These are phyloP conservation scores for Anthostomella pinea DNA, from an alignment of 2,329 filamentous ascomycete species.

Conservation along the genomic window DNA sequence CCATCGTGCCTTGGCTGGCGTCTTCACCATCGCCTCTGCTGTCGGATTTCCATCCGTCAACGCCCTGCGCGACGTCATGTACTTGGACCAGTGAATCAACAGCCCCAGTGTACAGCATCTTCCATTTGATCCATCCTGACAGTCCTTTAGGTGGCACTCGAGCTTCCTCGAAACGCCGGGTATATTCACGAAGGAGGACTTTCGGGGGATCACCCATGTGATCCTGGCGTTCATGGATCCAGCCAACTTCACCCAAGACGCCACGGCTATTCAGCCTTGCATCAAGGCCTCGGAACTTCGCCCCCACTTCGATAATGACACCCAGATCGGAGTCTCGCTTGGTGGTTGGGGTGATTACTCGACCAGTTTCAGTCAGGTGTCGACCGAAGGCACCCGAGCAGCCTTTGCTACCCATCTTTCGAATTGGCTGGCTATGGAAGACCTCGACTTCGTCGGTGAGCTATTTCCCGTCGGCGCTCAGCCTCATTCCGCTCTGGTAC, in stretches of 20 bases:
- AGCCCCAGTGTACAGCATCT: too few species aligned
- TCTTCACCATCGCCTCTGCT: too few species aligned
- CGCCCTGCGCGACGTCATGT: too few species aligned
- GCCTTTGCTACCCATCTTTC: slow-evolving; percentile 8
- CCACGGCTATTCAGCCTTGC: background rate
- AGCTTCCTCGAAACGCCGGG: too few species aligned
- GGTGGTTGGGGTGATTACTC: slow-evolving; percentile 12
- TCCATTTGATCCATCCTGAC: too few species aligned
- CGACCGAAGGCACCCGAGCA: slow-evolving; percentile 2
- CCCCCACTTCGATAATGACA: slow-evolving; percentile 4
- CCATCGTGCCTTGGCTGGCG: too few species aligned
- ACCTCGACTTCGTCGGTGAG: slow-evolving; percentile 14
- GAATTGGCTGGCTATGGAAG: slow-evolving; percentile 5
- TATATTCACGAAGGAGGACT: too few species aligned
- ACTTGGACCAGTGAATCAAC: too few species aligned
- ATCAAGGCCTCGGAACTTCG: slow-evolving; percentile 3
- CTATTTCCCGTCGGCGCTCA: too few species aligned
- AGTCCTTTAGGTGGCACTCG: too few species aligned
- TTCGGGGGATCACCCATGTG: slow-evolving; percentile 12
- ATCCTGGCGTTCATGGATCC: slow-evolving; percentile 12
- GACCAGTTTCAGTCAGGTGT: slow-evolving; percentile 4
- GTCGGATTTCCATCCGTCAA: too few species aligned
- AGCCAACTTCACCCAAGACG: slow-evolving; percentile 1
- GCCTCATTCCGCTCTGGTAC: too few species aligned
- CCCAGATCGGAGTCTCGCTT: slow-evolving; percentile 10